A percentile compares a stretch with the other conserved stretches of the same genome.
Evolutionary conservation across 192 early-diverging fungal genomes (phyloP).

Genomic region (Linnemannia elongata): DNA sequence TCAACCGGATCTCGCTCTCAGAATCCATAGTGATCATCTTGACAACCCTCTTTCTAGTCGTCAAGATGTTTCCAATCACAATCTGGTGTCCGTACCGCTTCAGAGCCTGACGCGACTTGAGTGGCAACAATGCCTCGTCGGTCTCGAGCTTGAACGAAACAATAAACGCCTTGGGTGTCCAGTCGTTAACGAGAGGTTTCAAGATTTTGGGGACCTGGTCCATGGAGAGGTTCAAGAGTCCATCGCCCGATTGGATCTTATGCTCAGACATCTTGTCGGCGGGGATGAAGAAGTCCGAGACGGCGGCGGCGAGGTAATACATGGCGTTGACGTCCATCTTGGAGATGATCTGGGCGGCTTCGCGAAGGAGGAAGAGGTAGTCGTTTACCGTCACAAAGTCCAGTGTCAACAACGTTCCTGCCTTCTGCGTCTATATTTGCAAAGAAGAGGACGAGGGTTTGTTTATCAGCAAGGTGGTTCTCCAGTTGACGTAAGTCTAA

Average conservation of each 20-base stretch:
- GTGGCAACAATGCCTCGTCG: slow-evolving; percentile 81
- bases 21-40: slow-evolving; percentile 68
- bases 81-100: slow-evolving; percentile 95
- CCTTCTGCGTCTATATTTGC: slow-evolving; percentile 63
- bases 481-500: too few species aligned
- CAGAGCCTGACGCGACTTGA: slow-evolving; percentile 86
- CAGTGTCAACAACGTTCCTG: slow-evolving; percentile 80
- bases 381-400: slow-evolving; percentile 92
- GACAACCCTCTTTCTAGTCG: slow-evolving; percentile 90
- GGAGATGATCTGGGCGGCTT: slow-evolving; percentile 77
- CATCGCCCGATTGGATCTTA: slow-evolving; percentile 96
- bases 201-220: slow-evolving; percentile 99
- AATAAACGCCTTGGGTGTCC: slow-evolving; percentile 90
- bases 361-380: slow-evolving; percentile 92
- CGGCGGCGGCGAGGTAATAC: slow-evolving; percentile 98
- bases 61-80: slow-evolving; percentile 95
- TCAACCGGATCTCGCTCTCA: slow-evolving; percentile 64
- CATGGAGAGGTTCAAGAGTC: slow-evolving; percentile 86
- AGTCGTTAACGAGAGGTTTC: slow-evolving; percentile 91
- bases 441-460: not conserved
- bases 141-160: slow-evolving; percentile 99
- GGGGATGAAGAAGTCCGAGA: slow-evolving; percentile 99
- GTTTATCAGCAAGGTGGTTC: not conserved
- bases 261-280: slow-evolving; percentile 92
- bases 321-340: slow-evolving; percentile 78